Evolutionary conservation across 2,329 filamentous ascomycete species (phyloP), one percentile per base, ranked within the genome.

Genomic region (Nemania sp.): DNA sequence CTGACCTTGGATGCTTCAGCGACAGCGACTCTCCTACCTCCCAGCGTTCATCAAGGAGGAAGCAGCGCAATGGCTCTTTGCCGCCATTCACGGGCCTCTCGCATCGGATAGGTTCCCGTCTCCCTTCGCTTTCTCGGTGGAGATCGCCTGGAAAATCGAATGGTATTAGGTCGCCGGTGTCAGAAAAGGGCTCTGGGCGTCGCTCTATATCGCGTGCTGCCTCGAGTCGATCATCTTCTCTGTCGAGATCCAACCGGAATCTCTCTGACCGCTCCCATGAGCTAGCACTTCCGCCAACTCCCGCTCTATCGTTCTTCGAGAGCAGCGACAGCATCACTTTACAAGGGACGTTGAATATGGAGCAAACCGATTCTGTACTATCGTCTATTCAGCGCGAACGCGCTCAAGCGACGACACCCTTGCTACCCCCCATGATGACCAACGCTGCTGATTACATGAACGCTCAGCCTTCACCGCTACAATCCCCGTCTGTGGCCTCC

Each of bases 151-250:
- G 74, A 54, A 75, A 75, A 30, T 68, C 73, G n/a, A 76, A 75
- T 49, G 68, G 74, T 12, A 75, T 76, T 40, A 72, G 77, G 11
- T 78, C 76, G 0, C 88, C 91, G 0, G 86, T 87, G 58, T 96
- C 94, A 36, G 93, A 97, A 65, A 80, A 93, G 20, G 90, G 84
- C 14, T 81, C 96, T 44, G 91, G 96, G 66, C 89, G 86, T 52
- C 85, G 86, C 48, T 77, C 89, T 20, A 83, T 86, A 15, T 88
- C 86, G 2, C 77, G 81, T 43, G 80, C 85, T 6, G 80, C 86
- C 2, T 93, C 90, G 2, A 89, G 90, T 63, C 83, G 89, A 48
- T 89, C 90, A 1, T 91, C 90, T 1, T 92, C 88, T n/a, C 76
- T 89, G 48, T 90, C 89, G 9, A 80, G 80, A 28, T 82, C 83